Conservation (phyloP, 305 asterid species). For the Solanum aculeatissimum region DNA sequence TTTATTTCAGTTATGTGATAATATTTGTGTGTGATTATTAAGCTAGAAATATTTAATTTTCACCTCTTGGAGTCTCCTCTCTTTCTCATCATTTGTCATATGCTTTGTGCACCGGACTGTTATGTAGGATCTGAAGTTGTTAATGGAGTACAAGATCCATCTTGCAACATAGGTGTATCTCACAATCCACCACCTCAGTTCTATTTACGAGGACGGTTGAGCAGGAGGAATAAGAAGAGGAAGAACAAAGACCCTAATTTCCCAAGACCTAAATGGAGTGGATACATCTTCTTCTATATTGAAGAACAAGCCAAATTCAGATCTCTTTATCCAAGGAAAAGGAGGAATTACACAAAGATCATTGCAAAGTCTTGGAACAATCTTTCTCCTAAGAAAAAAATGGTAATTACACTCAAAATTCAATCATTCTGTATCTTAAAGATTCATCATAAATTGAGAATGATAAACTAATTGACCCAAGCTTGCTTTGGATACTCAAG, state of each 20-base stretch:
- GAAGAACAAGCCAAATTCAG: slow-evolving; percentile 23
- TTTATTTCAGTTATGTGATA: no score
- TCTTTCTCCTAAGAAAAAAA: slow-evolving; percentile 40
- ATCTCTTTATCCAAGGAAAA: slow-evolving; percentile 23
- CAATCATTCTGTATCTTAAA: neutral
- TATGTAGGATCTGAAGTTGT: slow-evolving; percentile 39
- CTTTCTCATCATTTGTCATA: no score
- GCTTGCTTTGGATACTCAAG: neutral
- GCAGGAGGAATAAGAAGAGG: neutral
- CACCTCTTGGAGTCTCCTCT: no score
- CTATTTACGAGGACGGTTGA: no score
- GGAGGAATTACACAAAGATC: slow-evolving; percentile 56
- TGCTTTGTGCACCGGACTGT: neutral
- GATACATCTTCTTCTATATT: slow-evolving; percentile 50
- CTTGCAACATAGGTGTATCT: slow-evolving; percentile 21
- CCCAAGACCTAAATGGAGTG: slow-evolving; percentile 60
- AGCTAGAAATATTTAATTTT: neutral
- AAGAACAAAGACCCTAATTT: slow-evolving; percentile 28
- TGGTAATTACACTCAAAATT: slow-evolving; percentile 13
- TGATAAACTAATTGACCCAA: neutral
- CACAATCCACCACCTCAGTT: neutral
- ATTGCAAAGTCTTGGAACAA: slow-evolving; percentile 53
- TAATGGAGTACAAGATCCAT: slow-evolving; percentile 31
- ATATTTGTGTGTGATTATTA: no score
- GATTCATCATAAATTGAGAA: neutral